Base-by-base conservation (phyloP, 2,329 filamentous ascomycete species). In the Alternaria gaisen region DNA sequence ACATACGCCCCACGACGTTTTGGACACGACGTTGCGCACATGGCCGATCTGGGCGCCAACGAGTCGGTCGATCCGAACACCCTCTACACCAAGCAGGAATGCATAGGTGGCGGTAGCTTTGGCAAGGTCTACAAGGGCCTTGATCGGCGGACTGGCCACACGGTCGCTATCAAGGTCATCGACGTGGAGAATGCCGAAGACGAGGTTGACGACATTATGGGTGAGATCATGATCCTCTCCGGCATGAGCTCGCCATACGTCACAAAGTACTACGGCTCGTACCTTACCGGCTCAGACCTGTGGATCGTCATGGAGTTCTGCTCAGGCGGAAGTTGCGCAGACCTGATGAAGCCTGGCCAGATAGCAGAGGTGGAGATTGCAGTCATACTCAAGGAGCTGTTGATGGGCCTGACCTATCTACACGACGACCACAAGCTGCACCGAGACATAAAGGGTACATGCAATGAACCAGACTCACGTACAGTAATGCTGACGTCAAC, bases 261-360 rank as follows among this genome's bases (percentile, higher is more conserved):
- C 64, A 99, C 95, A 40, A 95, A 96, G 80, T 99, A 99, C 83
- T 93, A 97, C 82, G 95, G 95, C 68, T 97, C 94, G 58, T 98
- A 95, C 76, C 88, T 97, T 70, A 97, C 97, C 75, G 95, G 94
- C 24, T 95, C 94, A 3, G 92, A 98, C 82, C 83, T 99, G 72
- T 99, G 95, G 95, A 99, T 99, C 71, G 93, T 98, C 78, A 99
- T 99, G 95, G 95, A 99, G 80, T 99, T 95, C 75, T 99, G 95
- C 80, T 94, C 94, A 1, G 95, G 95, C 22, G 95, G 95, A 5
- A 98, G 94, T 80, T 98, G 95, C 76, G 93, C 92, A 48, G 95
- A 98, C 77, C 83, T 99, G 63, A 91, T 99, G 90, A 97, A 97
- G 82, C 93, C 95, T 0, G 95, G 95, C 24, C 82, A 90, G 41